phyloP scores from a whole-genome alignment of 768 basidiomycete species.

The Dictyophora rubrovolvata region DNA sequence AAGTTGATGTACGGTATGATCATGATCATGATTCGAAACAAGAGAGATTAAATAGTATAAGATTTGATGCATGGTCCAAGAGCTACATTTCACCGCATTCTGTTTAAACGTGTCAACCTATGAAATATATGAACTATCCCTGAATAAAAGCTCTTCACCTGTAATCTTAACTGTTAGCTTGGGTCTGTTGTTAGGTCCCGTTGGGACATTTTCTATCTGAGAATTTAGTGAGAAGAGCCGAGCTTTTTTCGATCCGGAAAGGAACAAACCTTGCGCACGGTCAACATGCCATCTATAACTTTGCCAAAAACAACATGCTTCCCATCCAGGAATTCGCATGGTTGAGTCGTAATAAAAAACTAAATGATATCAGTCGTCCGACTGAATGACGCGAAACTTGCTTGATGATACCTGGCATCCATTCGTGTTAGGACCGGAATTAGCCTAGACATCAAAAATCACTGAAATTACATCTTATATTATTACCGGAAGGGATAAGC shows the following conservation, averaged over 20 bases:
- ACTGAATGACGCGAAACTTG: background rate
- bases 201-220: conserved; percentile 87
- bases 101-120: conserved; percentile 8
- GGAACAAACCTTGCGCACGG: conserved; percentile 54
- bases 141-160: conserved; percentile 38
- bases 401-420: conserved; percentile 61
- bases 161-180: conserved; percentile 83
- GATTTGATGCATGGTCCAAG: background rate
- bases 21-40: background rate
- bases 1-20: background rate
- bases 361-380: conserved; percentile 21
- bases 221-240: conserved; percentile 20
- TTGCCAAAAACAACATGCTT: conserved; percentile 91
- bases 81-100: conserved; percentile 31
- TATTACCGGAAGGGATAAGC: conserved; percentile 8
- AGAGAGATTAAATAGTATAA: background rate
- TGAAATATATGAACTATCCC: background rate
- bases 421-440: conserved; percentile 90
- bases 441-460: conserved; percentile 49
- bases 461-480: background rate
- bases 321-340: conserved; percentile 91
- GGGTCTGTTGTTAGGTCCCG: conserved; percentile 81
- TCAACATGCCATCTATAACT: conserved; percentile 89
- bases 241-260: background rate
- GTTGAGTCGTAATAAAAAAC: conserved; percentile 96